Evolutionary conservation across 495 filamentous ascomycete species (phyloP), one percentile per base, ranked within the genome.

Genomic region (Penicillium dipodomyicola): DNA sequence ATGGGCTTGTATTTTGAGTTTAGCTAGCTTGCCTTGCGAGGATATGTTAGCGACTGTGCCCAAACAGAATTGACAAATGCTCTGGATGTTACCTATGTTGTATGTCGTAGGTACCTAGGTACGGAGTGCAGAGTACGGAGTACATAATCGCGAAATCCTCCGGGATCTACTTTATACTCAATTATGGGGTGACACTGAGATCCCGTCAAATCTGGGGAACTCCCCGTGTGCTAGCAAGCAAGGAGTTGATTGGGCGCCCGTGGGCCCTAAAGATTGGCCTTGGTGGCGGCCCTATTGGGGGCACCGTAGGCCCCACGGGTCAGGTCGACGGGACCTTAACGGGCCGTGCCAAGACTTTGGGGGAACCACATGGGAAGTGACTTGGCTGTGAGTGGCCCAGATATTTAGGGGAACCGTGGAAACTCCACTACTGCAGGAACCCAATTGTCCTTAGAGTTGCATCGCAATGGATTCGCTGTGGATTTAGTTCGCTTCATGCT

Each of bases 381-480:
- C n/a, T 9, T 19, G 23, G 25, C 58, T 52, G 30, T 69, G 49
- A 69, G 17, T 69, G 66, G 66, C 50, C 19, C 41, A 22, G 12
- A 14, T 11, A 11, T 42, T 29, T 20, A 27, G 35, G 25, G 17
- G n/a, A n/a, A n/a, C n/a, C n/a, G n/a, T n/a, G n/a, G n/a, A n/a
- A n/a, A 52, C 63, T 57, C 57, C 22, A 3, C 14, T 11, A 14
- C n/a, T 50, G 52, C 30, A 32, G 29, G 56, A 67, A 69, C 59
- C 57, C 62, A 63, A 69, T 52, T 59, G 54, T 49, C 17, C 51
- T 68, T 68, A 68, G 62, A 68, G 66, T 68, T 68, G 63, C 6
- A 15, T 17, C 17, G 23, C 4, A 20, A 9, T 8, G 1, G 14
- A 20, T 19, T 8, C 8, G 29, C 29, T 25, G 12, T n/a, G n/a